Percentiles rank a stretch among this genome's conserved stretches.
Evolutionary conservation across 169 alveolate species (phyloP).

Genomic region (Eimeria sp.): DNA sequence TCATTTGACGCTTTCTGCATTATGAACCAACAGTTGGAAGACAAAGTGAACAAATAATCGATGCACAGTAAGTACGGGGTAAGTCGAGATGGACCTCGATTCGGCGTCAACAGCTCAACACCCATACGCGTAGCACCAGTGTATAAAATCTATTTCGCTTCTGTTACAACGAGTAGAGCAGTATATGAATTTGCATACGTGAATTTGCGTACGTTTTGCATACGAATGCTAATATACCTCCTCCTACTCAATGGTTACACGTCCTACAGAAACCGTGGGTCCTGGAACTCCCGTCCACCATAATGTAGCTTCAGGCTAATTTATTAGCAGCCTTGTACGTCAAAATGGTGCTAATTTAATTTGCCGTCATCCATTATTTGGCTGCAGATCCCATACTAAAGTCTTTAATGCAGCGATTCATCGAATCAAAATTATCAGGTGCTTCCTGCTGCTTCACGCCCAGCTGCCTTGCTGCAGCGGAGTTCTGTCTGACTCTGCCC

Average conservation of each 20-base stretch:
- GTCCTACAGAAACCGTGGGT: too few relatives aligned
- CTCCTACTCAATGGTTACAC: neutral
- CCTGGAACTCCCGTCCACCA: neutral
- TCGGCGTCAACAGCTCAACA: too few relatives aligned
- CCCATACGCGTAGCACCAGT: too few relatives aligned
- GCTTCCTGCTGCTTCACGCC: constrained; percentile 28
- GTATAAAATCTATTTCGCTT: neutral
- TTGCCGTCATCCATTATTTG: too few relatives aligned
- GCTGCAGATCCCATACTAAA: neutral
- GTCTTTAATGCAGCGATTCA: neutral
- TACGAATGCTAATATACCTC: neutral
- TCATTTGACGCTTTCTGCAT: neutral
- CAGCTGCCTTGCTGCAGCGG: constrained; percentile 29
- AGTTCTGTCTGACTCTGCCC: neutral
- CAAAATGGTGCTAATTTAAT: too few relatives aligned
- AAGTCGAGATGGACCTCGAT: too few relatives aligned
- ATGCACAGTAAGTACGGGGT: neutral
- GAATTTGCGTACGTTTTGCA: neutral
- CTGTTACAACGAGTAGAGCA: neutral
- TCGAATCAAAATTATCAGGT: neutral
- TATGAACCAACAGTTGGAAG: too few relatives aligned
- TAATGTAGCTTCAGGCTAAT: neutral
- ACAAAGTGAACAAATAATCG: neutral
- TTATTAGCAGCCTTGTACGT: too few relatives aligned
- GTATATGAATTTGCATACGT: neutral